Evolutionary conservation across 2,329 filamentous ascomycete genomes (phyloP).

Genomic region (Taxawa tesnikishii): DNA sequence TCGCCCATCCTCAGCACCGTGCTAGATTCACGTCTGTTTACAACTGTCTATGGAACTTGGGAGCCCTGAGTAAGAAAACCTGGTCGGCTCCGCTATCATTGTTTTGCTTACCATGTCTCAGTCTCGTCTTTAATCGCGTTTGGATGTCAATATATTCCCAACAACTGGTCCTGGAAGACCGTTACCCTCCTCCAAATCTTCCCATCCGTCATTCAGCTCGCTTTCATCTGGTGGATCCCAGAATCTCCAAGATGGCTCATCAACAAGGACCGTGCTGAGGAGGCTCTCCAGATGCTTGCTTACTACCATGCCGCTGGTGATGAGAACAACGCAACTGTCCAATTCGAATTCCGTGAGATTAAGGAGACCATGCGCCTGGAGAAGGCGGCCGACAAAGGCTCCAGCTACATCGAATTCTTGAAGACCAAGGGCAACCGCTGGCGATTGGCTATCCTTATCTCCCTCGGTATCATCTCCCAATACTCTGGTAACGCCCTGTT

Average conservation of each 20-base stretch:
- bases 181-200: constrained; percentile 3
- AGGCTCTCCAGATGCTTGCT: constrained; percentile 19
- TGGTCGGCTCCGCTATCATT: too few species aligned
- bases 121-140: too few species aligned
- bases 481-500: constrained; percentile 28
- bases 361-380: constrained; percentile 43
- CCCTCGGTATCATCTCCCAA: constrained; percentile 24
- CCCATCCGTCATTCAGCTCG: constrained; percentile 24
- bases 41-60: too few species aligned
- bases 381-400: constrained; percentile 35
- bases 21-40: too few species aligned
- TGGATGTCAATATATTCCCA: too few species aligned
- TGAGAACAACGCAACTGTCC: constrained; percentile 37
- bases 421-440: constrained; percentile 20
- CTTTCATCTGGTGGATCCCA: constrained; percentile 31
- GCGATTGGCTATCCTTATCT: constrained; percentile 24
- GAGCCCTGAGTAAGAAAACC: too few species aligned
- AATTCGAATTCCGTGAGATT: constrained; percentile 50
- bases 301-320: constrained; percentile 34
- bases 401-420: constrained; percentile 10
- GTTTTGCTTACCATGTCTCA: too few species aligned
- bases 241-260: constrained; percentile 11
- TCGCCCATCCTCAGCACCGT: too few species aligned
- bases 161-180: too few species aligned
- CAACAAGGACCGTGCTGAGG: constrained; percentile 12